These are phyloP conservation scores for Amanita subjunquillea DNA, from an alignment of 768 basidiomycete genomes.

Conservation along the genomic window DNA sequence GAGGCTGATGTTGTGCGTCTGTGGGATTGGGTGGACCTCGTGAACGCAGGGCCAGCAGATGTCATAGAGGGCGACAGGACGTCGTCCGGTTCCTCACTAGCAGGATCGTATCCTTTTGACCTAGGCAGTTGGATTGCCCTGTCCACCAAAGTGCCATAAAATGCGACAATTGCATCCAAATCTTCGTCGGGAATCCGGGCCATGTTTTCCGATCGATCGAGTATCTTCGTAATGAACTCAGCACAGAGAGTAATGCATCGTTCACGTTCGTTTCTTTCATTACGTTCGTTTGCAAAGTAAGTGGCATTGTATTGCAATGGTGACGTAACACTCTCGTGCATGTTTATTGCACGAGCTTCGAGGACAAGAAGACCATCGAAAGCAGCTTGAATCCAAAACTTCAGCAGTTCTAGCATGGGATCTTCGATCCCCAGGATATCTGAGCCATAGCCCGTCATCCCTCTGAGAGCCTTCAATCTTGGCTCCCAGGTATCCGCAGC, in stretches of 20 bases:
- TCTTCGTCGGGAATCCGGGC: slow-evolving; percentile 53
- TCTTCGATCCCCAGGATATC: slow-evolving; percentile 60
- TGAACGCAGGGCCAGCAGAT: background rate
- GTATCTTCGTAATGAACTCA: slow-evolving; percentile 40
- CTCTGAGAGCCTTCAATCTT: slow-evolving; percentile 55
- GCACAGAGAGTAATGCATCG: slow-evolving; percentile 54
- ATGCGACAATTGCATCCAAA: slow-evolving; percentile 43
- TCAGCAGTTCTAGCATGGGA: slow-evolving; percentile 42
- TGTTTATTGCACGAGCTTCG: slow-evolving; percentile 1
- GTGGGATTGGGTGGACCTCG: background rate
- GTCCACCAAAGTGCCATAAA: slow-evolving; percentile 52
- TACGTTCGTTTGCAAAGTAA: slow-evolving; percentile 31
- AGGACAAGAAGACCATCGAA: slow-evolving; percentile 39
- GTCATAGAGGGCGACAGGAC: background rate
- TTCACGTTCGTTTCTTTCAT: slow-evolving; percentile 27
- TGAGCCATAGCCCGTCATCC: slow-evolving; percentile 49
- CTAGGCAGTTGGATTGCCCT: slow-evolving; percentile 31
- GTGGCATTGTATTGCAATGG: slow-evolving; percentile 1
- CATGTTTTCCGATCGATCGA: slow-evolving; percentile 40
- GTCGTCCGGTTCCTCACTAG: slow-evolving; percentile 5
- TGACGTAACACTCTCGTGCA: slow-evolving; percentile 10
- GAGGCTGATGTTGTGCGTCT: slow-evolving; percentile 13
- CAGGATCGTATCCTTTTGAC: slow-evolving; percentile 3
- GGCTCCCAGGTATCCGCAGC: slow-evolving; percentile 59
- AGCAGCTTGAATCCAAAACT: slow-evolving; percentile 56